Evolutionary conservation across 2,329 filamentous ascomycete species (phyloP).

Genomic region (Fusarium nygamai): DNA sequence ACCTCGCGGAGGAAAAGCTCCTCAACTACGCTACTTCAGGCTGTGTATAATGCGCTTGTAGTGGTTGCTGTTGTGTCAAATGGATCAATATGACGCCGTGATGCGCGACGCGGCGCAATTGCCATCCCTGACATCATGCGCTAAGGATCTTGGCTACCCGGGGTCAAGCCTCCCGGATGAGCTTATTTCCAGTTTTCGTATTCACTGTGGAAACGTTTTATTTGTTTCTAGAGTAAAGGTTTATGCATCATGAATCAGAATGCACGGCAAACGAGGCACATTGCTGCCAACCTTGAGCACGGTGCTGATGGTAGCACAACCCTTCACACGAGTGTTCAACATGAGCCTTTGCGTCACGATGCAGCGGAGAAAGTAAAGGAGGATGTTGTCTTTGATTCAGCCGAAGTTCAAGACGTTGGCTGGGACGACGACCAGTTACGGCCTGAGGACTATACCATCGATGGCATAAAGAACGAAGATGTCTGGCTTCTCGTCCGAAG

Average conservation of each 20-base stretch:
- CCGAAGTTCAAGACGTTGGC: not conserved
- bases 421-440: not conserved
- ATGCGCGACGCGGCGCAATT: not conserved
- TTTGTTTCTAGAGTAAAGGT: fast-evolving
- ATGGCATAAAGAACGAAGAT: conserved; percentile 11
- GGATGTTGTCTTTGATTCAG: fast-evolving
- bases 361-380: fast-evolving
- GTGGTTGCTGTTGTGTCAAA: not conserved
- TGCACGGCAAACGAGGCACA: not conserved
- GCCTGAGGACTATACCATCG: not conserved
- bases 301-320: not conserved
- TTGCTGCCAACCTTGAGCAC: not conserved
- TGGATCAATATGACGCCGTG: not conserved
- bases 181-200: not conserved
- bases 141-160: not conserved
- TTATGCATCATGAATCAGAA: not conserved
- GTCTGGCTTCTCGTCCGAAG: conserved; percentile 17
- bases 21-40: not conserved
- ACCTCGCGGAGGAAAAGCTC: not conserved
- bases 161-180: not conserved
- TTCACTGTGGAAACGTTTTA: not conserved
- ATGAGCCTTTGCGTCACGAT: not conserved
- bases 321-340: not conserved
- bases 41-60: fast-evolving
- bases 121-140: conserved; percentile 11